These are phyloP conservation scores for Cyclotella sp. DNA, from an alignment of 108 stramenopile genomes.

Conservation along the genomic window DNA sequence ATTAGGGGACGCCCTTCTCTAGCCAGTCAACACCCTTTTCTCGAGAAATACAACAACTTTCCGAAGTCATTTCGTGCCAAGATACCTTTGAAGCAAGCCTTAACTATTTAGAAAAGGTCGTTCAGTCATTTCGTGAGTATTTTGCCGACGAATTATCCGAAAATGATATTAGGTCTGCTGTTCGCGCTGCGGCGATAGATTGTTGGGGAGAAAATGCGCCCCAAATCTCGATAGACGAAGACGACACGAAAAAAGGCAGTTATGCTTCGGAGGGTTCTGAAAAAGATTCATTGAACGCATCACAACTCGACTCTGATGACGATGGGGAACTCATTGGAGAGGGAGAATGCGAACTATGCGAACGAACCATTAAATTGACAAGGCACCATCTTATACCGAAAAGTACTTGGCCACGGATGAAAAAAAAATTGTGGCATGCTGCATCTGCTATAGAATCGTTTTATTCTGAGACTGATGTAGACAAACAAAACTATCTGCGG, in stretches of 20 bases:
- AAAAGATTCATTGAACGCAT: conserved; percentile 19
- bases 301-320: conserved; percentile 29
- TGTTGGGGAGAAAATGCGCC: conserved; percentile 21
- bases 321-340: conserved; percentile 53
- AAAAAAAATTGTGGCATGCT: conserved; percentile 59
- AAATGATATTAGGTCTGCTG: background rate
- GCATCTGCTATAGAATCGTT: conserved; percentile 40
- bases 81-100: background rate
- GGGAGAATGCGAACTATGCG: conserved; percentile 83
- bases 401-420: conserved; percentile 65
- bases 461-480: conserved; percentile 15
- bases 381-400: conserved; percentile 76
- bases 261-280: conserved; percentile 9
- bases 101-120: conserved; percentile 13
- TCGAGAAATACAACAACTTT: conserved; percentile 15
- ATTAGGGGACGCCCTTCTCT: no score
- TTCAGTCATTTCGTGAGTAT: conserved; percentile 21
- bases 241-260: background rate
- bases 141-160: conserved; percentile 20
- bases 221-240: no score
- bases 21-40: no score
- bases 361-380: conserved; percentile 69
- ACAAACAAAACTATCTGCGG: conserved; percentile 22
- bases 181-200: conserved; percentile 9
- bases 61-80: conserved; percentile 19